Evolutionary conservation across 257 asterid genomes (phyloP).

Genomic region (Lavandula angustifolia): DNA sequence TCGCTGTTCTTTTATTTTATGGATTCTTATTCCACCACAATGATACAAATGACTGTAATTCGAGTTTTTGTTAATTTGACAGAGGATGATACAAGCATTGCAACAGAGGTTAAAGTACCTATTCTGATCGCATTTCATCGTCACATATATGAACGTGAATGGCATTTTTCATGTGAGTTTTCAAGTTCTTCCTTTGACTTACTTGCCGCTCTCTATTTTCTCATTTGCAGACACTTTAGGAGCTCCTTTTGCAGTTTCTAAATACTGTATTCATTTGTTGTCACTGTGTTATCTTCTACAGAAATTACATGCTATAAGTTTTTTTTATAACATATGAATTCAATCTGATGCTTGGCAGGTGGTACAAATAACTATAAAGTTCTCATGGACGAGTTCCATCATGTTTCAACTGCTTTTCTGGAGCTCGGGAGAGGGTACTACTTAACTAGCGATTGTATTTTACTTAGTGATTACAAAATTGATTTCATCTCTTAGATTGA

Average conservation of each 20-base stretch:
- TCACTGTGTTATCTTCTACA: neutral
- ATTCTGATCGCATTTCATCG: slow-evolving; percentile 76
- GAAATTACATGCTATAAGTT: too few relatives aligned
- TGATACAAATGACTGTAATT: slow-evolving; percentile 16
- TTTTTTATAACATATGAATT: slow-evolving; percentile 5
- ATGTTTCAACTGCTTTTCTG: slow-evolving; percentile 80
- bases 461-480: neutral
- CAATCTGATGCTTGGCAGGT: slow-evolving; percentile 47
- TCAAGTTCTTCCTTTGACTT: slow-evolving; percentile 14
- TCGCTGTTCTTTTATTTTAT: neutral
- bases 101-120: slow-evolving; percentile 79
- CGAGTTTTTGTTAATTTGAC: slow-evolving; percentile 34
- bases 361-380: slow-evolving; percentile 84
- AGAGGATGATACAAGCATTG: slow-evolving; percentile 96
- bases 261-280: neutral
- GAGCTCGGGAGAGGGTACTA: slow-evolving; percentile 77
- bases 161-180: slow-evolving; percentile 94
- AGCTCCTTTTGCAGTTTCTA: slow-evolving; percentile 9
- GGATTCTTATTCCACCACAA: slow-evolving; percentile 4
- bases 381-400: slow-evolving; percentile 91
- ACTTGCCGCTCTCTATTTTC: slow-evolving; percentile 12
- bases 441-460: slow-evolving; percentile 22
- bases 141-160: slow-evolving; percentile 70
- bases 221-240: neutral
- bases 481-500: slow-evolving; percentile 17